Percentiles rank a stretch among this genome's conserved stretches.
These are phyloP conservation scores for Hypoxylon sp. DNA, from an alignment of 2,329 filamentous ascomycete genomes.

Conservation along the genomic window DNA sequence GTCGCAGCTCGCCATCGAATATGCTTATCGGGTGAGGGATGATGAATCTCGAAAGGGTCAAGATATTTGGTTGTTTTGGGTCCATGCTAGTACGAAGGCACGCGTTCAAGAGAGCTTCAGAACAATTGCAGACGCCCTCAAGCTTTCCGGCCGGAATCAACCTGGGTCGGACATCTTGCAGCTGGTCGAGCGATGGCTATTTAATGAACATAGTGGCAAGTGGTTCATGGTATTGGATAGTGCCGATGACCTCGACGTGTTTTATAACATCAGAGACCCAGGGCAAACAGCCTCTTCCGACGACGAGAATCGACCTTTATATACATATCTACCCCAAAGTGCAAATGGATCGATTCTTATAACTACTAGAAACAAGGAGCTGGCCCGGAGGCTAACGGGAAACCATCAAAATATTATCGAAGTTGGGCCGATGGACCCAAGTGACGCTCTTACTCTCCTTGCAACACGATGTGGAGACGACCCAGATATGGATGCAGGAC, in stretches of 20 bases:
- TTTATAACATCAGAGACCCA: neutral
- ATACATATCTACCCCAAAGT: conserved; percentile 1
- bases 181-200: neutral
- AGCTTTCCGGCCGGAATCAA: neutral
- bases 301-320: neutral
- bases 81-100: neutral
- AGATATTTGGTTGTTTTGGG: neutral
- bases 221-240: conserved; percentile 2
- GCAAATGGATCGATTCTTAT: conserved; percentile 1
- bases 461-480: neutral
- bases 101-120: neutral
- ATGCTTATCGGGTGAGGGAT: neutral
- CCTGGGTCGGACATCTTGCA: neutral
- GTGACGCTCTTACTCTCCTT: neutral
- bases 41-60: neutral
- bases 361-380: neutral
- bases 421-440: neutral
- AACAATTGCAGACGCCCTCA: neutral
- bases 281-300: neutral
- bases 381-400: neutral
- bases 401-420: neutral
- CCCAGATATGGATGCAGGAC: neutral
- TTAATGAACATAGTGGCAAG: neutral
- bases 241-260: neutral
- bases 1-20: neutral